Evolutionary conservation across 495 filamentous ascomycete species (phyloP), one percentile per base, ranked within the genome.

Genomic region (Ascobolus immersus): DNA sequence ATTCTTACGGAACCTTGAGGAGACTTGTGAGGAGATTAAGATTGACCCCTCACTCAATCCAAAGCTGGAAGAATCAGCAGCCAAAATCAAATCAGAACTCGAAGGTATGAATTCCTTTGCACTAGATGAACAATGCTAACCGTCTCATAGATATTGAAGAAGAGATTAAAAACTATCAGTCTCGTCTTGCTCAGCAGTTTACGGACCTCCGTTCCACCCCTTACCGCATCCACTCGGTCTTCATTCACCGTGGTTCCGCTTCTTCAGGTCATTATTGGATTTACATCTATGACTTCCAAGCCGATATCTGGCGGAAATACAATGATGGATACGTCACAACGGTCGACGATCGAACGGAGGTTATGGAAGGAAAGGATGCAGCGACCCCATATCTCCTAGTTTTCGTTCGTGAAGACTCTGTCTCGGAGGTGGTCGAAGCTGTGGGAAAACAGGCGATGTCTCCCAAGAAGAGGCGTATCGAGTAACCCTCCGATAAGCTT

Each of bases 231-330:
- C 77, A 89, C 36, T 77, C 86, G 0, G 74, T 93, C 14, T 84
- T 94, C 50, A 77, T 92, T 32, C 89, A 99, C 47, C 65, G 71
- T 4, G 89, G 73, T 28, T 61, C 57, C 24, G 65, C 61, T 2
- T 55, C 52, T 12, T 75, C 73, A 32, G 86, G 86, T 1, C 86
- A 96, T 51, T 99, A 93, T 56, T 99, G 77, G 68, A 80, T 93
- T 37, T 93, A 81, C 61, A 90, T 96, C 43, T 73, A 69, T 47
- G 86, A 94, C 51, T 90, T 89, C 50, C 59, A 68, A 34, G 60
- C 64, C 22, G 58, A 72, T 12, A 54, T 82, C 28, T 96, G 86
- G 80, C 73, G 78, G 32, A 78, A 77, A 45, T 96, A 93, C 59
- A 94, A 96, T 50, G 86, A 96, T 46, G 71, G 71, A 17, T 58